Conservation (phyloP, 1,139 yeast species). For the Saccharomyces hybrid region DNA sequence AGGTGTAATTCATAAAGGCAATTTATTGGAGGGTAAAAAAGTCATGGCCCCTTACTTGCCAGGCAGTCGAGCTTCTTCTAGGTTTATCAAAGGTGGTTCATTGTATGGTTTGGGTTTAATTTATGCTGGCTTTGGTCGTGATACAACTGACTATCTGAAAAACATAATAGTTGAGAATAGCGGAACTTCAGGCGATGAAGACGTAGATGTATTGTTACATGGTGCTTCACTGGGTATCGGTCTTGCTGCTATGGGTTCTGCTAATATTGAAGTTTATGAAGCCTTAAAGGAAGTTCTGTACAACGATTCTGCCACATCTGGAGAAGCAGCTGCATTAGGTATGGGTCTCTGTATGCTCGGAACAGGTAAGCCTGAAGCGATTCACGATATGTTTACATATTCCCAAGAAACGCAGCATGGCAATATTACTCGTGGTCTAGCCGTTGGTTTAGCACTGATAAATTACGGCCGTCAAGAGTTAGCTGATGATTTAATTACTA, state of each 20-base stretch:
- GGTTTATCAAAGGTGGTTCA: constrained; percentile 94
- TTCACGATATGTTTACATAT: constrained; percentile 78
- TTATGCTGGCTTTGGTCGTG: constrained; percentile 87
- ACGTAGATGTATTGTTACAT: constrained; percentile 80
- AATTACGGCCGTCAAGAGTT: constrained; percentile 80
- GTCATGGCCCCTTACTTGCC: constrained; percentile 90
- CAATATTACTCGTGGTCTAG: constrained; percentile 84
- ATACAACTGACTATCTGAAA: constrained; percentile 73
- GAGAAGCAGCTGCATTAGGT: constrained; percentile 94
- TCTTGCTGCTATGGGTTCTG: constrained; percentile 94
- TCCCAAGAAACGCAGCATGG: constrained; percentile 97
- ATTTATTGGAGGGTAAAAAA: constrained; percentile 81
- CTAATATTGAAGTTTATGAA: constrained; percentile 67
- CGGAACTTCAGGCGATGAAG: constrained; percentile 59
- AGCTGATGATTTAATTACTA: constrained; percentile 66
- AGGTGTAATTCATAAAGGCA: constrained; percentile 96
- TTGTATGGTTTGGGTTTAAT: constrained; percentile 88
- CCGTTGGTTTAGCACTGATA: constrained; percentile 81
- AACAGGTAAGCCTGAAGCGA: constrained; percentile 68
- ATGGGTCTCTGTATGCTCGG: constrained; percentile 97
- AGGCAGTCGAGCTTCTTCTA: constrained; percentile 61
- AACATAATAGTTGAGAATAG: constrained; percentile 65
- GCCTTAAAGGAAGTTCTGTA: constrained; percentile 78
- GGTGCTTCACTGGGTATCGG: constrained; percentile 97
- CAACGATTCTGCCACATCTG: constrained; percentile 88